phyloP scores from a whole-genome alignment of 2,329 filamentous ascomycete genomes.

The Fusarium nanum region DNA sequence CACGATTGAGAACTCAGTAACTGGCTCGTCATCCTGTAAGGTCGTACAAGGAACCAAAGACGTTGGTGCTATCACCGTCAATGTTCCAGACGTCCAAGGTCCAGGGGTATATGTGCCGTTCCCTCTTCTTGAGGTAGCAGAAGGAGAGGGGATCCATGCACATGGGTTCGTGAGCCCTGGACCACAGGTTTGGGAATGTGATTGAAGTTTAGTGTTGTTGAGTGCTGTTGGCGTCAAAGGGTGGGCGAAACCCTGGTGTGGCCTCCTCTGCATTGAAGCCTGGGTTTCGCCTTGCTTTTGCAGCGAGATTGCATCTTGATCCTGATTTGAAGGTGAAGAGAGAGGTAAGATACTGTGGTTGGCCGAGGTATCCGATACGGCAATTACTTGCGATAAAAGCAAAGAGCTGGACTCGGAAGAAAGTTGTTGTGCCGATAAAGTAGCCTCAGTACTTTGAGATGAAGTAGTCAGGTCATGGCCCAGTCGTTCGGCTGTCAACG shows the following conservation, averaged over 20 bases:
- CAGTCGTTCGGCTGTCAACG: not conserved
- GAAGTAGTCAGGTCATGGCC: not conserved
- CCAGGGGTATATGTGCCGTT: slow-evolving; percentile 31
- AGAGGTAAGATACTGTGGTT: not conserved
- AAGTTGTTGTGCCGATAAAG: not conserved
- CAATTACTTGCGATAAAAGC: not conserved
- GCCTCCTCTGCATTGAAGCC: slow-evolving; percentile 17
- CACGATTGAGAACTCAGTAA: slow-evolving; percentile 58
- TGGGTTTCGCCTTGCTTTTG: not conserved
- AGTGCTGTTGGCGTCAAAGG: slow-evolving; percentile 8
- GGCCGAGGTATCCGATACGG: not conserved
- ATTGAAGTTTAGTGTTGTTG: slow-evolving; percentile 11
- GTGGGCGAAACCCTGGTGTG: slow-evolving; percentile 9
- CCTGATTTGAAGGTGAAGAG: not conserved
- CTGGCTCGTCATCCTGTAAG: slow-evolving; percentile 45
- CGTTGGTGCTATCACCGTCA: slow-evolving; percentile 29
- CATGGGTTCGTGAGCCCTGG: not conserved
- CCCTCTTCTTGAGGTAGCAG: slow-evolving; percentile 18
- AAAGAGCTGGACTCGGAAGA: slow-evolving; percentile 5
- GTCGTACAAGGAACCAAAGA: slow-evolving; percentile 50
- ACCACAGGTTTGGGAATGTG: slow-evolving; percentile 1
- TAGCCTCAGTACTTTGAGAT: not conserved
- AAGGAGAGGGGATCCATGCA: slow-evolving; percentile 20
- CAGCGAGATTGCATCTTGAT: not conserved
- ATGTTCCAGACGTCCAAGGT: slow-evolving; percentile 11